phyloP scores from a whole-genome alignment of 306 rosid genomes.

The Rosa multiflora region DNA sequence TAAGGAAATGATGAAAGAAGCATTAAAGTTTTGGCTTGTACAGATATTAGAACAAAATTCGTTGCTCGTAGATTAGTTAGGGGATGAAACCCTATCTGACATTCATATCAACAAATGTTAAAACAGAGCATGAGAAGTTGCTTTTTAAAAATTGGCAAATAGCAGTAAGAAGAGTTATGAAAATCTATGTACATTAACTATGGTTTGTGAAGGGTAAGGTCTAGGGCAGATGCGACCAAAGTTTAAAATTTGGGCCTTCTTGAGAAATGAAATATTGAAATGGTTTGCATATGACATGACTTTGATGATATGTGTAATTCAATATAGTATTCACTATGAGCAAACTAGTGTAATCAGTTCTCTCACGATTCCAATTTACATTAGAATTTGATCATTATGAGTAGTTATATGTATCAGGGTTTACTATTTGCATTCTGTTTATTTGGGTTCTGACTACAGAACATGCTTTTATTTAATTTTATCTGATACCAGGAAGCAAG shows the following conservation, averaged over 20 bases:
- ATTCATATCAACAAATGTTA: neutral
- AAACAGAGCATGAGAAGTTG: neutral
- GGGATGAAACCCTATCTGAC: neutral
- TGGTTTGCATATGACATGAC: neutral
- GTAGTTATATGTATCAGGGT: neutral
- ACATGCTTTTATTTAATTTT: neutral
- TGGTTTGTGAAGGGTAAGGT: too few relatives aligned
- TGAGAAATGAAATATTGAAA: constrained; percentile 1
- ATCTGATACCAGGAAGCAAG: constrained; percentile 67
- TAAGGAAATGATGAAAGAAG: neutral
- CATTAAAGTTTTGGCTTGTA: neutral
- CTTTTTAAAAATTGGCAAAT: neutral
- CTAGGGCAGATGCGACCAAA: too few relatives aligned
- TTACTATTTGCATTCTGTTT: neutral
- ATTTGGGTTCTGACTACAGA: constrained; percentile 3
- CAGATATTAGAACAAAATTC: neutral
- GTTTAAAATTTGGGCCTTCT: too few relatives aligned
- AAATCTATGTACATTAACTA: neutral
- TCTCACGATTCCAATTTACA: neutral
- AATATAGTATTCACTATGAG: neutral
- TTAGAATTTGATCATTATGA: neutral
- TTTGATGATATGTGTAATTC: neutral
- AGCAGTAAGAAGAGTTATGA: neutral
- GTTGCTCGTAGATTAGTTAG: neutral
- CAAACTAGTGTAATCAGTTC: neutral